Conservation (phyloP, 192 early-diverging fungal species). For the Mortierella alpina region DNA sequence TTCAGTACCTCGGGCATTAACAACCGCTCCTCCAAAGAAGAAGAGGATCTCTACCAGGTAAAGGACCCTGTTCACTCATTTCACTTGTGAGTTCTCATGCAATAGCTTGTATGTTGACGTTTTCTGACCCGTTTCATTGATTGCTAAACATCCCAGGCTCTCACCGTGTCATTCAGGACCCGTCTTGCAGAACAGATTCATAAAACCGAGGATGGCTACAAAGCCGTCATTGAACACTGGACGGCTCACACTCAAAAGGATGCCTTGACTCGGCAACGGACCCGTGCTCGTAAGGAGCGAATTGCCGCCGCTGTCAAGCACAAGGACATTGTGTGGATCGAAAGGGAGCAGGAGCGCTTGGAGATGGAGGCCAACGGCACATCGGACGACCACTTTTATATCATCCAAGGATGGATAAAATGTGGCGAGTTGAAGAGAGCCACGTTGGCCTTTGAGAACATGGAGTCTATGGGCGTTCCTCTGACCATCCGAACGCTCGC, state of each 20-base stretch:
- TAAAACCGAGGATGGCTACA: conserved; percentile 50
- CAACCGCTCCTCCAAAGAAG: conserved; percentile 29
- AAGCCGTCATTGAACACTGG: conserved; percentile 50
- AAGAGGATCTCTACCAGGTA: conserved; percentile 51
- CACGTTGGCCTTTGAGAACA: conserved; percentile 43
- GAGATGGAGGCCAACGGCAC: conserved; percentile 30
- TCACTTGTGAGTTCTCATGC: neutral
- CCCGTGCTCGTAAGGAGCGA: conserved; percentile 35
- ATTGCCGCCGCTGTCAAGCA: conserved; percentile 31
- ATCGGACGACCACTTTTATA: conserved; percentile 40
- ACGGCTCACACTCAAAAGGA: conserved; percentile 44
- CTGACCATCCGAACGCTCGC: conserved; percentile 29
- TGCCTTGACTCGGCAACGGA: conserved; percentile 27
- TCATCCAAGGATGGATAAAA: conserved; percentile 51
- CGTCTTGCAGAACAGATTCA: conserved; percentile 48
- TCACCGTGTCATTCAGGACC: conserved; percentile 46
- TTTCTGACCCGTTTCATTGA: neutral
- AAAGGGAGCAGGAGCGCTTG: conserved; percentile 44
- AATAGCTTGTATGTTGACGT: neutral
- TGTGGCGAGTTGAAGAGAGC: conserved; percentile 46
- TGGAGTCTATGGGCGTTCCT: conserved; percentile 22
- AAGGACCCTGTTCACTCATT: neutral
- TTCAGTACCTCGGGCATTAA: conserved; percentile 17
- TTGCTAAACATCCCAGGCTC: conserved; percentile 9
- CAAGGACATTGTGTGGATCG: conserved; percentile 37